Percentiles rank a stretch among this genome's conserved stretches.
phyloP scores from a whole-genome alignment of 139 green algal species.

The Chlorella sp. region DNA sequence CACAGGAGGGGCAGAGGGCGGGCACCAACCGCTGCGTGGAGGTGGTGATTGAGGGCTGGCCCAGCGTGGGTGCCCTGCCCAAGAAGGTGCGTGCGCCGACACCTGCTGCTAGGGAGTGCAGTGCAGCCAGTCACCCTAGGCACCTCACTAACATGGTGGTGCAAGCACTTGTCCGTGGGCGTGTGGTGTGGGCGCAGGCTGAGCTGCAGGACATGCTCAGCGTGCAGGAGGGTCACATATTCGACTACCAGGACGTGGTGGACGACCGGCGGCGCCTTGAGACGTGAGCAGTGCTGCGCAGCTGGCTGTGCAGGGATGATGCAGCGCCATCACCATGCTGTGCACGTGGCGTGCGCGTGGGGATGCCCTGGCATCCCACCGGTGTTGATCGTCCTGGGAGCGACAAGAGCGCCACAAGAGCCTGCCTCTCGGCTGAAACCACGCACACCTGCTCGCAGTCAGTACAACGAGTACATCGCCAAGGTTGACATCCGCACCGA shows the following conservation, averaged over 20 bases:
- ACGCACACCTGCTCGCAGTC: slow-evolving; percentile 16
- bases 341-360: no score
- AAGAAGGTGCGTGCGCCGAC: slow-evolving; percentile 27
- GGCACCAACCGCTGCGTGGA: slow-evolving; percentile 49
- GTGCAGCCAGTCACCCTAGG: no score
- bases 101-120: no score
- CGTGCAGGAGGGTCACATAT: slow-evolving; percentile 48
- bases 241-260: slow-evolving; percentile 49
- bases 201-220: slow-evolving; percentile 49
- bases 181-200: no score
- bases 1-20: slow-evolving; percentile 13
- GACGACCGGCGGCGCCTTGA: slow-evolving; percentile 45
- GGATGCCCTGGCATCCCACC: no score
- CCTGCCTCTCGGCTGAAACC: no score
- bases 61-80: slow-evolving; percentile 38
- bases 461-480: slow-evolving; percentile 55
- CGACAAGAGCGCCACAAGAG: no score
- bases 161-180: no score
- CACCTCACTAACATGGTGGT: no score
- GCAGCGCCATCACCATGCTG: no score
- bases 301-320: no score
- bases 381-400: no score
- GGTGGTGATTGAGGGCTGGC: slow-evolving; percentile 54
- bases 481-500: slow-evolving; percentile 45
- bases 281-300: slow-evolving; percentile 41